Percentiles rank a stretch among this genome's conserved stretches.
Evolutionary conservation across 192 early-diverging fungal species (phyloP).

Genomic region (Chytriomyces sp.): DNA sequence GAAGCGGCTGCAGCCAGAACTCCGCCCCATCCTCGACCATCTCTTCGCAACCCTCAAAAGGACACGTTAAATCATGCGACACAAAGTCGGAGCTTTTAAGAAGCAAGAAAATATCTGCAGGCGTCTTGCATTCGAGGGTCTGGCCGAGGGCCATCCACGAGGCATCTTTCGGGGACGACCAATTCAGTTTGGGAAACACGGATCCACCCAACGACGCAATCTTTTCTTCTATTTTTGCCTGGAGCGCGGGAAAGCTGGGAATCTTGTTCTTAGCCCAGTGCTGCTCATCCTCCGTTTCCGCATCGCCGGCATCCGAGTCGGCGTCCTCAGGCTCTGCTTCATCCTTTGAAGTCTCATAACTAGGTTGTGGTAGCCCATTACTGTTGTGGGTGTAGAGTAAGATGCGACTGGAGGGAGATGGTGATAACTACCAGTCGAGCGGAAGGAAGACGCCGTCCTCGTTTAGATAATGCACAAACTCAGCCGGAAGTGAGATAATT

Average conservation of each 20-base stretch:
- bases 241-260: conserved; percentile 16
- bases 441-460: conserved; percentile 87
- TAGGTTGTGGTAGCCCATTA: conserved; percentile 42
- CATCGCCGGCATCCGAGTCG: conserved; percentile 33
- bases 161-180: conserved; percentile 95
- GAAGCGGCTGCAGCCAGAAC: too few relatives aligned
- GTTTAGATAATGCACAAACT: conserved; percentile 83
- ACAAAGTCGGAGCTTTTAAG: conserved; percentile 94
- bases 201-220: conserved; percentile 76
- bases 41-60: conserved; percentile 68
- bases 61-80: conserved; percentile 75
- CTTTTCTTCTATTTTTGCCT: conserved; percentile 8
- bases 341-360: conserved; percentile 19
- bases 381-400: conserved; percentile 18
- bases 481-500: conserved; percentile 69
- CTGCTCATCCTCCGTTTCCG: conserved; percentile 34
- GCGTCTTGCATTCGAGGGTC: conserved; percentile 73
- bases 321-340: conserved; percentile 12
- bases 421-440: conserved; percentile 51
- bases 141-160: conserved; percentile 84
- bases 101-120: conserved; percentile 82
- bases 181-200: conserved; percentile 93
- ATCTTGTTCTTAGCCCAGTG: not conserved
- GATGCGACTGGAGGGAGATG: conserved; percentile 9
- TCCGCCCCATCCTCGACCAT: conserved; percentile 32